A percentile compares a stretch with the other conserved stretches of the same genome.
Evolutionary conservation across 2,329 filamentous ascomycete species (phyloP).

Genomic region (Gaeumannomyces tritici): DNA sequence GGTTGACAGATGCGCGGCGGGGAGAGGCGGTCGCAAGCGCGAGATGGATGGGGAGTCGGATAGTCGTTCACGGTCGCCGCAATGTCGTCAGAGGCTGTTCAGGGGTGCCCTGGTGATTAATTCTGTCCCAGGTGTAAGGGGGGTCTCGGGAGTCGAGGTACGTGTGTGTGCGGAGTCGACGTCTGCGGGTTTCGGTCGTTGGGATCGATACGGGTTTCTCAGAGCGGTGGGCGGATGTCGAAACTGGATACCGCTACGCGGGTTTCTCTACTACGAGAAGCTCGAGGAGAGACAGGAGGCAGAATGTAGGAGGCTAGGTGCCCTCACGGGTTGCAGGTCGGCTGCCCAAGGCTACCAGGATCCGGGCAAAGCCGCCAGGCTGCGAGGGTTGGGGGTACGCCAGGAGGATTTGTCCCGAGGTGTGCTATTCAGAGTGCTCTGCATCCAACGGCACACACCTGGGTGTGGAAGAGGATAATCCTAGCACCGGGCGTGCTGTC

Average conservation of each 20-base stretch:
- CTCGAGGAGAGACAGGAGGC: neutral
- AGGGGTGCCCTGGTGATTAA: neutral
- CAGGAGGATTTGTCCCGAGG: neutral
- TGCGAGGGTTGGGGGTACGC: neutral
- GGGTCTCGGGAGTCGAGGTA: neutral
- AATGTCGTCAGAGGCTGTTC: neutral
- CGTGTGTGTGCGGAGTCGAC: neutral
- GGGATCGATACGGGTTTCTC: neutral
- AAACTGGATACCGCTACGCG: neutral
- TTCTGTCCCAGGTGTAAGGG: neutral
- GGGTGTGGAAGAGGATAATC: neutral
- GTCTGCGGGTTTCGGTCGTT: neutral
- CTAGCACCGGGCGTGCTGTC: neutral
- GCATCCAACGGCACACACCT: no score
- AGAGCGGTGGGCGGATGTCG: neutral
- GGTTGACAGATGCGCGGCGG: neutral
- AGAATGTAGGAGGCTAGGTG: neutral
- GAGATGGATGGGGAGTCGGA: neutral
- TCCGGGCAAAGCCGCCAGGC: neutral
- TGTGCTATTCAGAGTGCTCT: neutral
- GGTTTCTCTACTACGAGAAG: neutral
- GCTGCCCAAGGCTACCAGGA: neutral
- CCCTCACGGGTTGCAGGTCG: neutral
- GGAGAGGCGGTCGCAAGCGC: constrained; percentile 2
- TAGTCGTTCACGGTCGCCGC: neutral